Conservation (phyloP, 2,329 filamentous ascomycete species). For the Laburnicola sp. region DNA sequence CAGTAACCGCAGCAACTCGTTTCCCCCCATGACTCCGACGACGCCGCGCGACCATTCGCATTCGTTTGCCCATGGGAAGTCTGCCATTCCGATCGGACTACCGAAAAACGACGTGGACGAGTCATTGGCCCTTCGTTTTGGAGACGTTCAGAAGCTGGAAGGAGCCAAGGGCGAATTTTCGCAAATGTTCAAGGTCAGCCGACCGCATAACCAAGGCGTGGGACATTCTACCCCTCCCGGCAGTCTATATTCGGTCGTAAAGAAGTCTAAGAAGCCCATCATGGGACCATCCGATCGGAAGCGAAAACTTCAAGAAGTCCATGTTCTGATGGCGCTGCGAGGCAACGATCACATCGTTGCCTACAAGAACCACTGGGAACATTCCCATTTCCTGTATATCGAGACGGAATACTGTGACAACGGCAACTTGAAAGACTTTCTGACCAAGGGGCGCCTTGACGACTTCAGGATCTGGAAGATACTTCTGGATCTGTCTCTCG, state of each 20-base stretch:
- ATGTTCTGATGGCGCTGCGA: constrained; percentile 73
- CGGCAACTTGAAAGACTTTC: constrained; percentile 83
- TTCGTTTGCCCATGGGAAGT: constrained; percentile 61
- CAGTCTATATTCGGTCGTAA: constrained; percentile 77
- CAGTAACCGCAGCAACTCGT: constrained; percentile 45
- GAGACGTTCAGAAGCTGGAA: constrained; percentile 71
- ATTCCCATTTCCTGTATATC: constrained; percentile 84
- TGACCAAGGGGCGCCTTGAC: constrained; percentile 83
- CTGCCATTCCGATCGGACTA: constrained; percentile 63
- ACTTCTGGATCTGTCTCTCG: constrained; percentile 78
- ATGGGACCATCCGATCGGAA: constrained; percentile 78
- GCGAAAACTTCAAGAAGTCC: constrained; percentile 80
- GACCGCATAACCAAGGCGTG: constrained; percentile 45
- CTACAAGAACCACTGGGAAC: constrained; percentile 86
- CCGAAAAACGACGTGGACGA: constrained; percentile 75
- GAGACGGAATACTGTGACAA: constrained; percentile 97
- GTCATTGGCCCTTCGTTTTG: constrained; percentile 73
- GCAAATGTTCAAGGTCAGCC: constrained; percentile 79
- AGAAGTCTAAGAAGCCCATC: constrained; percentile 84
- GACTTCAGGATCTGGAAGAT: constrained; percentile 99
- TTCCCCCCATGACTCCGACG: constrained; percentile 83
- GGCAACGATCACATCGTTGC: constrained; percentile 84
- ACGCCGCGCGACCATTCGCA: constrained; percentile 61
- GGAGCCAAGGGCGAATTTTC: constrained; percentile 88
- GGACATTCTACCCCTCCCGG: constrained; percentile 27